A percentile compares a stretch with the other conserved stretches of the same genome.
Conservation (phyloP, 371 early-diverging fungal species). For the Batkoa obscura region DNA sequence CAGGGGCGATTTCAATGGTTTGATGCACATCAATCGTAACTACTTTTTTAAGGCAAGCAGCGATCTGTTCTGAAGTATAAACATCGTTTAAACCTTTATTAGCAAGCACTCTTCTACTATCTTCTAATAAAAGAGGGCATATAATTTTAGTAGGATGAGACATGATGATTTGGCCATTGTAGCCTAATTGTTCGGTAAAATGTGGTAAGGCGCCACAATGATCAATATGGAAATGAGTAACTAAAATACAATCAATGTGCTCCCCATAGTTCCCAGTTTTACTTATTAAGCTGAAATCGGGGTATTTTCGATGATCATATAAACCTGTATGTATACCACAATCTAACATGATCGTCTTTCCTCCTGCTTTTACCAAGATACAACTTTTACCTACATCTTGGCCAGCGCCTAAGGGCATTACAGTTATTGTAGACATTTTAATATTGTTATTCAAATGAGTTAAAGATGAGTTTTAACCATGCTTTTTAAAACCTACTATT, state of each 20-base stretch:
- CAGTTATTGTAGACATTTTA: background rate
- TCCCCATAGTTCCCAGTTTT: constrained; percentile 65
- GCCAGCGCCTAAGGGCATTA: constrained; percentile 34
- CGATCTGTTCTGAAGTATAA: constrained; percentile 67
- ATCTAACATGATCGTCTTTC: constrained; percentile 91
- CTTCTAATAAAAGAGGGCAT: constrained; percentile 78
- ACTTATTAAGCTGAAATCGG: constrained; percentile 81
- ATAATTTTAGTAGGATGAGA: constrained; percentile 93
- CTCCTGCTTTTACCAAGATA: constrained; percentile 69
- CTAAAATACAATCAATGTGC: constrained; percentile 75
- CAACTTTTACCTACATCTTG: constrained; percentile 91
- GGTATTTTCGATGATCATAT: constrained; percentile 87
- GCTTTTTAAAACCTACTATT: too few relatives aligned
- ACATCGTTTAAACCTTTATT: constrained; percentile 68
- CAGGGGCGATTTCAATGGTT: constrained; percentile 57
- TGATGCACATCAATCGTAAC: constrained; percentile 78
- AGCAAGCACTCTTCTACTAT: constrained; percentile 71
- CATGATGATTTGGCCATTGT: constrained; percentile 91
- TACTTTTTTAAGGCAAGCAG: constrained; percentile 78
- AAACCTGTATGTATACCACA: constrained; percentile 99
- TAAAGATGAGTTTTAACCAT: background rate
- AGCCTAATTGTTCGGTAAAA: constrained; percentile 89
- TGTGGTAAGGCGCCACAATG: constrained; percentile 94
- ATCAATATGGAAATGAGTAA: constrained; percentile 93
- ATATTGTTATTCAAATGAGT: background rate